Base-by-base conservation (phyloP, 495 filamentous ascomycete genomes). In the Penicillium lividum region DNA sequence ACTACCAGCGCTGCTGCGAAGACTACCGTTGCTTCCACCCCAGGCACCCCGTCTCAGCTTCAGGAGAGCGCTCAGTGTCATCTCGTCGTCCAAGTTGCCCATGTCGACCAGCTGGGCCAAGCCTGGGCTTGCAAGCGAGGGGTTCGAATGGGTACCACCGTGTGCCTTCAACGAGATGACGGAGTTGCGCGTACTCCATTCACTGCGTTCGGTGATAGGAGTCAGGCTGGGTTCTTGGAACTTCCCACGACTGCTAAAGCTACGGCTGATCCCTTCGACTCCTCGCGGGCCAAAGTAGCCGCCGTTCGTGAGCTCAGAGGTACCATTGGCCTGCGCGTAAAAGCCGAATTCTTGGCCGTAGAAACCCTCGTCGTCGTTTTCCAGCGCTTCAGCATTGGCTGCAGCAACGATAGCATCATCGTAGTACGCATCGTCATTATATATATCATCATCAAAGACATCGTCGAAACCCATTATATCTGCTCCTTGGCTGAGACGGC, bases 341-440 rank as follows among this genome's bases (percentile, higher is more conserved):
- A 98, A 98, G n/a, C 92, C 93, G 62, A 98, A 98, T 69, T 98
- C 94, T 61, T 92, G 88, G 3, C 94, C 95, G 67, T 98, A 98
- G 75, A 92, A 93, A 7, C 90, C 93, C 49, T 96, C 93, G 15
- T 86, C 86, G 63, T 98, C 94, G 60, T 89, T 91, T 46, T 94
- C 94, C 4, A 98, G 80, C 22, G 89, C 94, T 65, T 93, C 91
- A 6, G 93, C 93, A 62, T 98, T 98, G 18, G 94, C 94, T 28
- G 89, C 94, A 0, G 93, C 95, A 58, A 98, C 91, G 67, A 98
- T 95, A 43, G 84, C 81, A 61, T 97, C 92, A 64, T 97, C 91
- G 54, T 88, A 88, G 53, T 86, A 78, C 6, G 85, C 78, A 58
- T 83, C 84, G 49, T 91, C 88, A 46, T 81, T 79, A 51, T 79